Evolutionary conservation across 164 flowering plant genomes (phyloP).

Genomic region (Vitis cinerea): DNA sequence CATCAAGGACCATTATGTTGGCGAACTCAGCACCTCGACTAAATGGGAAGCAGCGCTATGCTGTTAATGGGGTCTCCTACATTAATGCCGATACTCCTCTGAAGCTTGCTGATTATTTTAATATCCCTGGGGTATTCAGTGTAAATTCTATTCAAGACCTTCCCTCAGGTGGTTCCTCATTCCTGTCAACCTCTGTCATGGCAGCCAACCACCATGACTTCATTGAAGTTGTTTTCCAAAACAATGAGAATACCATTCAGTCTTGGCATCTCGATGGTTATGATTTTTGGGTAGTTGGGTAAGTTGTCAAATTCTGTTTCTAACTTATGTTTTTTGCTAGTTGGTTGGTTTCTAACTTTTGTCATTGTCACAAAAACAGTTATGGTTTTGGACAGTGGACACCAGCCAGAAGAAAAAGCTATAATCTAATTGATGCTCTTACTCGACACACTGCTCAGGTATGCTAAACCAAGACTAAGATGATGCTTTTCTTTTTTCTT

Average conservation of each 20-base stretch:
- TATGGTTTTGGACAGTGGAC: slow-evolving; percentile 57
- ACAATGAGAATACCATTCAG: slow-evolving; percentile 50
- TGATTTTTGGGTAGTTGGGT: slow-evolving; percentile 78
- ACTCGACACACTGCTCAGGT: slow-evolving; percentile 73
- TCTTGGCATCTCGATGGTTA: slow-evolving; percentile 75
- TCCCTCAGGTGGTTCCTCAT: slow-evolving; percentile 39
- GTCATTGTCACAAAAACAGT: slow-evolving; percentile 23
- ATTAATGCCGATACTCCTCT: slow-evolving; percentile 57
- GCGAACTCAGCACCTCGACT: slow-evolving; percentile 56
- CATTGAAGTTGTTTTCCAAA: slow-evolving; percentile 60
- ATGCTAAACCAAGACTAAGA: slow-evolving; percentile 2
- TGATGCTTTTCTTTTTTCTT: not conserved
- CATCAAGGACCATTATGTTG: slow-evolving; percentile 43
- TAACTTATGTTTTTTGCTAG: not conserved
- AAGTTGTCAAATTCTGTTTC: slow-evolving; percentile 12
- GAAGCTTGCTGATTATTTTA: slow-evolving; percentile 68
- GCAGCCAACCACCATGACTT: slow-evolving; percentile 49
- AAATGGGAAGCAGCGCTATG: slow-evolving; percentile 59
- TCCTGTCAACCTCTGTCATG: slow-evolving; percentile 47
- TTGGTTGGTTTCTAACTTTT: not conserved
- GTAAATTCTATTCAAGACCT: slow-evolving; percentile 29
- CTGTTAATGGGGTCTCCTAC: slow-evolving; percentile 54
- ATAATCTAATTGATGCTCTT: slow-evolving; percentile 56
- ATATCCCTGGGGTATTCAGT: slow-evolving; percentile 53
- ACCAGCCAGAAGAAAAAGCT: slow-evolving; percentile 27